phyloP scores from a whole-genome alignment of 768 basidiomycete genomes.

The Mycena vulgaris region DNA sequence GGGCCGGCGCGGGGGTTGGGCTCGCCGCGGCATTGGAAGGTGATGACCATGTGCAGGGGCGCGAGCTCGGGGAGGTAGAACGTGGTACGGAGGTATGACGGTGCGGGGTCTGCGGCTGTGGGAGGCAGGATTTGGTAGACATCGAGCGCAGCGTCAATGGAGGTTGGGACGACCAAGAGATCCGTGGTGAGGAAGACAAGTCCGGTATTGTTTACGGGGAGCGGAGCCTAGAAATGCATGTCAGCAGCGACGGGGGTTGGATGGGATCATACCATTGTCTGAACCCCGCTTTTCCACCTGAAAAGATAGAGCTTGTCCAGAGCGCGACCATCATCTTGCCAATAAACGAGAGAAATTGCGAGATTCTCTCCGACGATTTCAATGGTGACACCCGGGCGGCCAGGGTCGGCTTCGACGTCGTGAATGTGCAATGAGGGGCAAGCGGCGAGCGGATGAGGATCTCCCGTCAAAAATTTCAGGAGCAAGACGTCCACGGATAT shows the following conservation, averaged over 20 bases:
- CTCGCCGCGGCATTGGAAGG: no score
- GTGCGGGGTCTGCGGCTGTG: no score
- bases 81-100: not conserved
- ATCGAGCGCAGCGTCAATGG: not conserved
- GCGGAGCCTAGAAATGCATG: not conserved
- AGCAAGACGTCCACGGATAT: constrained; percentile 16
- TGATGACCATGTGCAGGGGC: not conserved
- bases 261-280: not conserved
- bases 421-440: constrained; percentile 4
- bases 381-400: constrained; percentile 2
- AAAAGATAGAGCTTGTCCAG: constrained; percentile 11
- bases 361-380: constrained; percentile 26
- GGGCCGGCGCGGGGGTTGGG: no score
- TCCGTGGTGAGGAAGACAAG: not conserved
- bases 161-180: not conserved
- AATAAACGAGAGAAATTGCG: constrained; percentile 16
- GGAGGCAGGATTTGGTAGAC: not conserved
- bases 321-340: not conserved
- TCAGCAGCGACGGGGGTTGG: no score
- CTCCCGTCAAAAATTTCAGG: constrained; percentile 22
- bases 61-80: not conserved
- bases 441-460: constrained; percentile 9
- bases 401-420: not conserved
- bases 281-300: not conserved
- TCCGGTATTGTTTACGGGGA: not conserved